Conservation (phyloP, 192 early-diverging fungal species). For the Geranomyces variabilis region DNA sequence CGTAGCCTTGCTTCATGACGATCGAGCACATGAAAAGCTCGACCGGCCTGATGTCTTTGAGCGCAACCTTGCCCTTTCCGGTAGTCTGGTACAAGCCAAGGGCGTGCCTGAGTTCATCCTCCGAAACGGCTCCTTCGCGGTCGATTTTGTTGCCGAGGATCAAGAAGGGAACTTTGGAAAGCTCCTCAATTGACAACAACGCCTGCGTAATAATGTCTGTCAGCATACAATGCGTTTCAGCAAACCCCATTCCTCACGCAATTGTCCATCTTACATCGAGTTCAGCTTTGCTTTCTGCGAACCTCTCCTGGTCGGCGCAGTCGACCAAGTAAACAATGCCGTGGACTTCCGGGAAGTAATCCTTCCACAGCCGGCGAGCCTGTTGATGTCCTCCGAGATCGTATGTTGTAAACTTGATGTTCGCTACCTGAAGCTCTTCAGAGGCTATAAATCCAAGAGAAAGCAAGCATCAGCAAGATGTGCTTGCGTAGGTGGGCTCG, state of each 20-base stretch:
- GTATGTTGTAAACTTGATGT: conserved; percentile 96
- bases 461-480: not conserved
- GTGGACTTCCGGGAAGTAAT: conserved; percentile 98
- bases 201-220: conserved; percentile 4
- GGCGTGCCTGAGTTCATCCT: conserved; percentile 83
- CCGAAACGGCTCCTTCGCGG: conserved; percentile 86
- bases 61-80: conserved; percentile 94
- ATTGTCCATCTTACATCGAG: conserved; percentile 71
- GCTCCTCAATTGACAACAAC: conserved; percentile 91
- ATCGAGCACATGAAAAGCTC: conserved; percentile 99
- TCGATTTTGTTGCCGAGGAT: conserved; percentile 99
- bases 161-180: conserved; percentile 90
- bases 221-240: not conserved
- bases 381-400: conserved; percentile 97
- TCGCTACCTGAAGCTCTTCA: conserved; percentile 96
- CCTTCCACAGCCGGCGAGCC: conserved; percentile 97
- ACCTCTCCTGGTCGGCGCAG: conserved; percentile 80
- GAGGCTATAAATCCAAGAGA: conserved; percentile 60
- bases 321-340: conserved; percentile 99
- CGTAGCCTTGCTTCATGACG: conserved; percentile 97
- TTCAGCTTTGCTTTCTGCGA: conserved; percentile 91
- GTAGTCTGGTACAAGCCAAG: conserved; percentile 97
- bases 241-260: not conserved
- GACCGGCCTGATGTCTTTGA: conserved; percentile 93
- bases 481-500: not conserved